Base-by-base conservation (phyloP, 2,329 filamentous ascomycete genomes). In the Sarocladium oryzae region DNA sequence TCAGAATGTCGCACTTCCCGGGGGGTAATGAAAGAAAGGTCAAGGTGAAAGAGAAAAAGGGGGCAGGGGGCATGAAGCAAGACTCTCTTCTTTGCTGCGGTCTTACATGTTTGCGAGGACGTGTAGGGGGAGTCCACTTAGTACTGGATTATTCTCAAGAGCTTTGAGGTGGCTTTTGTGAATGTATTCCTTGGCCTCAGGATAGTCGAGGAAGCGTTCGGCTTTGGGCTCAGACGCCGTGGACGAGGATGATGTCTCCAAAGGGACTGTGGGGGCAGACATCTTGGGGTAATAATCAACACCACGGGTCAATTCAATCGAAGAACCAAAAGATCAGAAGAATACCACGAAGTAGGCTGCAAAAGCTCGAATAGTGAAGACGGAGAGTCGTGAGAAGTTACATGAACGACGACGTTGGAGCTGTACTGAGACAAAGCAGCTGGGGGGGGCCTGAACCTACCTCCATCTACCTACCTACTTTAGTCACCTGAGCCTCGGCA, bases 51-150 rank as follows among this genome's bases (percentile, higher is more conserved):
- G 28, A 13, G 28, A 13, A 13, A 30, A 30, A 30, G 28, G 28
- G 28, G 28, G 7, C 28, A 30, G 13, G 28, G 28, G 28, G 18
- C 23, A 43, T 26, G 3, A 3, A 3, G 40, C 20, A 6, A 16
- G 21, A 28, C 5, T n/a, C 10, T 21, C 16, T 23, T 50, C 5
- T n/a, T 7, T 21, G 10, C 15, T 50, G n/a, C 13, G 28, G 13
- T 24, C 38, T 51, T 49, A 88, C 84, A 86, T 60, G 53, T 74
- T 79, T 50, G 80, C 78, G 37, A 78, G 81, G 49, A 84, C 71
- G 24, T 79, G 73, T 45, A 95, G 71, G 7, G 82, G 66, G 28
- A 76, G 67, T 4, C 89, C 89, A 51, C 84, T 76, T 56, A 95
- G 71, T 1, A 82, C 76, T 1, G 89, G 88, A 62, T 92, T 90